These are phyloP conservation scores for Penicillium sp. DNA, from an alignment of 2,329 filamentous ascomycete species.

Conservation along the genomic window DNA sequence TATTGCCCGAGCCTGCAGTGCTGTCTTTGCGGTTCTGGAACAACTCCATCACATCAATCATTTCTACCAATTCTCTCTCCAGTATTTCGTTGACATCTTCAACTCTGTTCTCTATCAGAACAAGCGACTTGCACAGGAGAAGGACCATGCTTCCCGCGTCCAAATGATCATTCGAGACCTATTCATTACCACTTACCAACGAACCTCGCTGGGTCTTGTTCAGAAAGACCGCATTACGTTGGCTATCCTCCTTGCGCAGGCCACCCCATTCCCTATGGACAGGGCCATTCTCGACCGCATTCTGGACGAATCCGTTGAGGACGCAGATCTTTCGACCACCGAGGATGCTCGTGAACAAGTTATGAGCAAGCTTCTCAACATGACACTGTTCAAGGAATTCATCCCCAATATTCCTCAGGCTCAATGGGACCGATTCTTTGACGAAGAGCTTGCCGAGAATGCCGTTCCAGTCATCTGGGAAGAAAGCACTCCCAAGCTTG, in stretches of 20 bases:
- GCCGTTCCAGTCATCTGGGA: constrained; percentile 77
- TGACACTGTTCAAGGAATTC: constrained; percentile 71
- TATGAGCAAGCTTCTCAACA: constrained; percentile 66
- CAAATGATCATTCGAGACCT: constrained; percentile 89
- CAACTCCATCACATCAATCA: constrained; percentile 98
- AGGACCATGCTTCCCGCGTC: constrained; percentile 74
- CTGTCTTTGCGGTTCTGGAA: constrained; percentile 94
- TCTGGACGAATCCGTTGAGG: constrained; percentile 73
- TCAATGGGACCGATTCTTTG: constrained; percentile 80
- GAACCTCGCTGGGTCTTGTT: constrained; percentile 87
- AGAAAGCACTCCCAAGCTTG: constrained; percentile 61
- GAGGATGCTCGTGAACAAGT: constrained; percentile 65
- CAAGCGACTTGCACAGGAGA: constrained; percentile 67
- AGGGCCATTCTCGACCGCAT: constrained; percentile 83
- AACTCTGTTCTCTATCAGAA: constrained; percentile 84
- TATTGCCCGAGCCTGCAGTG: constrained; percentile 92
- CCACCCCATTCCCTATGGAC: constrained; percentile 95
- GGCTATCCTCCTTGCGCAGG: constrained; percentile 91
- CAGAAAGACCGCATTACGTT: constrained; percentile 94
- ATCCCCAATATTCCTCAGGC: constrained; percentile 62
- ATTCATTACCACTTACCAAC: constrained; percentile 87
- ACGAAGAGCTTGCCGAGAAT: constrained; percentile 83
- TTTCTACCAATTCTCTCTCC: constrained; percentile 98
- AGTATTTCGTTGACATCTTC: constrained; percentile 98
- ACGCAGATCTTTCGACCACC: constrained; percentile 74